Evolutionary conservation across 768 basidiomycete species (phyloP), one percentile per base, ranked within the genome.

Genomic region (Termitomyces sp.): DNA sequence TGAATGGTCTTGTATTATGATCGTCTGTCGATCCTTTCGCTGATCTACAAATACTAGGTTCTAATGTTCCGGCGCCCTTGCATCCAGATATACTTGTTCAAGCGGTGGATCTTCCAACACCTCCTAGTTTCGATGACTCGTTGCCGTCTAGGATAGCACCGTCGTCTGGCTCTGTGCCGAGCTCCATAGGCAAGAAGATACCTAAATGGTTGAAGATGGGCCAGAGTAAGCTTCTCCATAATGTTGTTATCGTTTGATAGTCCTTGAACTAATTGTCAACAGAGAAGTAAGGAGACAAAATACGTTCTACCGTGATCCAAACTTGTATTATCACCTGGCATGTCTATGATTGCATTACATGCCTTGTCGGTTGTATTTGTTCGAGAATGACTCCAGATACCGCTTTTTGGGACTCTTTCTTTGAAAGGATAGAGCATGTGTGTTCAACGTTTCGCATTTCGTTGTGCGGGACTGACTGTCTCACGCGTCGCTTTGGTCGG

Each of bases 161-260:
- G 52, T 57, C 58, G 24, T 54, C 64, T 22, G 44, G 34, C 22
- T 22, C 52, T 22, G 45, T 41, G 27, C 33, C 61, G 7, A 37
- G 57, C 37, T 56, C 37, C 54, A 41, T 68, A 51, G 81, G 78
- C 55, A 82, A 77, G 72, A 91, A 89, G 73, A 73, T 87, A 59
- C 88, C 91, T 13, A 91, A 91, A 67, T 93, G 89, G 91, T 65
- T 93, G 30, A 92, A 90, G 70, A 66, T 87, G 48, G 85, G 84
- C 36, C 62, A 74, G 51, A 86, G 87, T 87, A 63, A 67, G 84
- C 69, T 34, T 20, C 24, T 39, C 16, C 22, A n/a, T n/a, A 22
- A 9, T 4, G 15, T 42, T 41, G 13, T 42, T 42, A 54, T 61
- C n/a, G 18, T 48, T 24, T 27, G 11, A 31, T 27, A 11, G 24